Evolutionary conservation across 305 asterid genomes (phyloP).

Genomic region (Coffea humblotiana): DNA sequence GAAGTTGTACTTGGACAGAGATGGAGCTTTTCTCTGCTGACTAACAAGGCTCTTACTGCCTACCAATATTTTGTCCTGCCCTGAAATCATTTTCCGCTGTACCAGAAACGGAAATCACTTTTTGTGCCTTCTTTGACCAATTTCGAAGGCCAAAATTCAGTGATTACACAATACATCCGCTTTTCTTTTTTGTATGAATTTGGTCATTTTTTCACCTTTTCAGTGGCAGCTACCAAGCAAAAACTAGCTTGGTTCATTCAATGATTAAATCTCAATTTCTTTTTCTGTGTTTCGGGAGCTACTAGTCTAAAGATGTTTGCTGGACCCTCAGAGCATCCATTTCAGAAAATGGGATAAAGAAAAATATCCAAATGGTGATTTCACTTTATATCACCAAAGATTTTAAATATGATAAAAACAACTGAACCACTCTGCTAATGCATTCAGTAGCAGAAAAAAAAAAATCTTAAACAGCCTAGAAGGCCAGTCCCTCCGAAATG

Average conservation of each 20-base stretch:
- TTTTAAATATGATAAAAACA: neutral
- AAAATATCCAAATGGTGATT: neutral
- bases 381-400: neutral
- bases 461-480: neutral
- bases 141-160: neutral
- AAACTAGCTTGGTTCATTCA: neutral
- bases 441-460: neutral
- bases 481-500: too few species aligned
- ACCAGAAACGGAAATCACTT: neutral
- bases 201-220: neutral
- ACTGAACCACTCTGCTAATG: slow-evolving; percentile 11
- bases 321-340: too few species aligned
- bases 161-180: too few species aligned
- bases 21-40: too few species aligned
- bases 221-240: neutral
- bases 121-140: neutral
- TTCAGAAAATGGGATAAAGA: neutral
- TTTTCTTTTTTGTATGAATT: neutral
- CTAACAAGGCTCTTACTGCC: neutral
- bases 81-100: neutral
- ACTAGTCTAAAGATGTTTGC: too few species aligned
- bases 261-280: too few species aligned
- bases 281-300: too few species aligned
- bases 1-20: too few species aligned
- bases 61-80: too few species aligned